phyloP scores from a whole-genome alignment of 257 asterid species.

The Jacaranda copaia region DNA sequence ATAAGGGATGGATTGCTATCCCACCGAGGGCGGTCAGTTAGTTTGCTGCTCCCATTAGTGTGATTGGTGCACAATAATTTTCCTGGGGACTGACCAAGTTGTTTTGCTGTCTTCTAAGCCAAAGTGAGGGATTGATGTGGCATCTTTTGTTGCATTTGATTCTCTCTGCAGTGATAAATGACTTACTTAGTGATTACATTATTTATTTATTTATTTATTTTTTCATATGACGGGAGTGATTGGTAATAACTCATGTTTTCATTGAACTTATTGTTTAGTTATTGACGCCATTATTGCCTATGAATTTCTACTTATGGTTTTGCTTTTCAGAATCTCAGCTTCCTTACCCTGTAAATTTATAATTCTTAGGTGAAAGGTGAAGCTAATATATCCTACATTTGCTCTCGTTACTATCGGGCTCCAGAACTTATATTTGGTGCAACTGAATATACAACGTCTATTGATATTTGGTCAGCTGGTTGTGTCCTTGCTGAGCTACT shows the following conservation, averaged over 20 bases:
- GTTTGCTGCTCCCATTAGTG: background rate
- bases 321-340: background rate
- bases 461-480: conserved; percentile 96
- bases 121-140: background rate
- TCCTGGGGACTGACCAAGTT: background rate
- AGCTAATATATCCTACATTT: conserved; percentile 87
- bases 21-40: background rate
- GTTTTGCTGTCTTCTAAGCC: conserved; percentile 5
- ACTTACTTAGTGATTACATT: background rate
- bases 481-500: conserved; percentile 96
- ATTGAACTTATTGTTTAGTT: background rate
- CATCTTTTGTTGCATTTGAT: background rate
- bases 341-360: conserved; percentile 36
- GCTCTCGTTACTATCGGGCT: conserved; percentile 95
- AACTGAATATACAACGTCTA: conserved; percentile 75
- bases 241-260: background rate
- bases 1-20: conserved; percentile 2
- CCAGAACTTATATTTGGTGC: conserved; percentile 97
- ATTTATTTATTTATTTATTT: background rate
- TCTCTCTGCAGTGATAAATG: background rate
- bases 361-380: conserved; percentile 79
- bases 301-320: background rate
- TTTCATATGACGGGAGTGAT: conserved; percentile 8
- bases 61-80: background rate
- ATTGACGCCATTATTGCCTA: background rate